Conservation (phyloP, 1,284 basidiomycete genomes). For the Apiotrichum laibachii region DNA sequence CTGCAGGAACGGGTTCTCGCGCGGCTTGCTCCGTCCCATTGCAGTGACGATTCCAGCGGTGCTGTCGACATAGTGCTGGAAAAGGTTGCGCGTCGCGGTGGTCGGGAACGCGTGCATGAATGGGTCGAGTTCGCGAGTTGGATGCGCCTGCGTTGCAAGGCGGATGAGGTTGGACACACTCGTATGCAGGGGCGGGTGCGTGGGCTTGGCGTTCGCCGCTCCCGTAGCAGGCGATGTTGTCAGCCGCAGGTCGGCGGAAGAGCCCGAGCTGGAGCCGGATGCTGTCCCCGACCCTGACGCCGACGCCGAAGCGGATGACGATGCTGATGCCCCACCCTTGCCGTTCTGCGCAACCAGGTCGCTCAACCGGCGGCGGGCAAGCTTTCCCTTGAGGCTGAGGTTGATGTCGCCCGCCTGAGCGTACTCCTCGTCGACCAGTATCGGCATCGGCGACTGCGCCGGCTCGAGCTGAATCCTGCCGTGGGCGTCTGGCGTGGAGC, state of each 20-base stretch:
- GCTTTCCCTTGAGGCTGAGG: background rate
- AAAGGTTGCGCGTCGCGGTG: conserved; percentile 16
- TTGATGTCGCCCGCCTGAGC: background rate
- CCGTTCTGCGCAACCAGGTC: background rate
- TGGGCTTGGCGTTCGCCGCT: too few relatives aligned
- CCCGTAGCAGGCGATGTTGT: too few relatives aligned
- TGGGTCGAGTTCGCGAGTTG: conserved; percentile 7
- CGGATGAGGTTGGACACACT: background rate
- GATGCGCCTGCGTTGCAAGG: background rate
- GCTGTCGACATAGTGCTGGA: conserved; percentile 20
- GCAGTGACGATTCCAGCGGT: conserved; percentile 21
- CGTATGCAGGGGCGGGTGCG: background rate
- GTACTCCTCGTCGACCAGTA: background rate
- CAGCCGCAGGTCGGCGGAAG: too few relatives aligned
- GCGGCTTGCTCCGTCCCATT: conserved; percentile 10
- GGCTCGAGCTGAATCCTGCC: conserved; percentile 1
- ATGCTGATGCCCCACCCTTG: too few relatives aligned
- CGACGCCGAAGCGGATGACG: too few relatives aligned
- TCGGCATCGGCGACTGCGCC: background rate
- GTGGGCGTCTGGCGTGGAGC: background rate
- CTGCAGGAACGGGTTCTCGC: conserved; percentile 17
- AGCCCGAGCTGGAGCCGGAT: too few relatives aligned
- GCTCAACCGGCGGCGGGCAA: background rate
- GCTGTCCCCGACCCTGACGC: too few relatives aligned
- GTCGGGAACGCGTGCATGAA: conserved; percentile 22